Evolutionary conservation across 345 rosid genomes (phyloP).

Genomic region (Clarkia xantiana): DNA sequence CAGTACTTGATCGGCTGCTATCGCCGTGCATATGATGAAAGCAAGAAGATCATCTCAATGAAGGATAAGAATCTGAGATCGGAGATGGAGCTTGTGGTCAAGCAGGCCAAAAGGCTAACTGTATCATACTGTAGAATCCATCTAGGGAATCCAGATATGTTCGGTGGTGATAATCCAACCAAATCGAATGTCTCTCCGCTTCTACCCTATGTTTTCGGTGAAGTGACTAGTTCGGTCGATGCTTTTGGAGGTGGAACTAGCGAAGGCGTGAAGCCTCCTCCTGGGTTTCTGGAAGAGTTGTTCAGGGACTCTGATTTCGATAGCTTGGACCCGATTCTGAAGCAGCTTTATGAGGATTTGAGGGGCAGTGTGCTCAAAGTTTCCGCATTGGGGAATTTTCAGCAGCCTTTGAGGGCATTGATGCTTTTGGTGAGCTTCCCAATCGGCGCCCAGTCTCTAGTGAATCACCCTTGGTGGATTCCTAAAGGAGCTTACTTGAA

Average conservation of each 20-base stretch:
- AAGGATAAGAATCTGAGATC: slow-evolving; percentile 57
- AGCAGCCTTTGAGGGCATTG: slow-evolving; percentile 79
- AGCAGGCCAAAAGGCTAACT: slow-evolving; percentile 48
- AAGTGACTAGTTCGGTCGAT: slow-evolving; percentile 40
- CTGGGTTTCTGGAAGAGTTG: slow-evolving; percentile 74
- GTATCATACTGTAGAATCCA: slow-evolving; percentile 74
- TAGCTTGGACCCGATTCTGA: slow-evolving; percentile 60
- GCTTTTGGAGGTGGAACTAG: slow-evolving; percentile 36
- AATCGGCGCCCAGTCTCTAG: slow-evolving; percentile 64
- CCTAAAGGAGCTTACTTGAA: slow-evolving; percentile 75
- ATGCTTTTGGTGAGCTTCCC: slow-evolving; percentile 59
- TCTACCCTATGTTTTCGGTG: slow-evolving; percentile 52
- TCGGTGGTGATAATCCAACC: slow-evolving; percentile 12
- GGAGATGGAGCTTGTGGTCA: slow-evolving; percentile 51
- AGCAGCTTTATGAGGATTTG: slow-evolving; percentile 77
- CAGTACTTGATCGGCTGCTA: slow-evolving; percentile 63
- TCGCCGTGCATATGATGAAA: slow-evolving; percentile 67
- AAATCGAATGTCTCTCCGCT: slow-evolving; percentile 40
- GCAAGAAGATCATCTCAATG: slow-evolving; percentile 65
- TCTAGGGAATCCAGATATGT: slow-evolving; percentile 61
- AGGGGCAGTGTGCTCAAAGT: slow-evolving; percentile 67
- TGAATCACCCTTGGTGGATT: slow-evolving; percentile 87
- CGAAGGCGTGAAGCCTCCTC: slow-evolving; percentile 40
- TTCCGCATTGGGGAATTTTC: slow-evolving; percentile 75
- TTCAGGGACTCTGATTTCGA: slow-evolving; percentile 73